Percentiles rank a stretch among this genome's conserved stretches.
Conservation (phyloP, 108 stramenopile species). For the Halocafeteria seosinensis region DNA sequence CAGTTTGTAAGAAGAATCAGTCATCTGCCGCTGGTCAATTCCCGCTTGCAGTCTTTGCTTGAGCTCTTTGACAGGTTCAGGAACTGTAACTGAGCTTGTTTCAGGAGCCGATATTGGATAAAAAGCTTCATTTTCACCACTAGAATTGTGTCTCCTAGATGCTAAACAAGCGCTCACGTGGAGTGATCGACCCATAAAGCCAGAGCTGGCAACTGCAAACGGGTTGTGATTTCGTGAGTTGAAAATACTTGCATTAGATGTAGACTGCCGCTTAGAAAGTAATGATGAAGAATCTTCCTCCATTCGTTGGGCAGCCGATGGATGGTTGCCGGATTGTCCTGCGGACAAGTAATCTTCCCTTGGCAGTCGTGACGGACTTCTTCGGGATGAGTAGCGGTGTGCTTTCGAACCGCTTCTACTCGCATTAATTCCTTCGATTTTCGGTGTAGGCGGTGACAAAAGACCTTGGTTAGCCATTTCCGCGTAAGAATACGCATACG, state of each 20-base stretch:
- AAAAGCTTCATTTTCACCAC: not conserved
- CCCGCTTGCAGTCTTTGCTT: not conserved
- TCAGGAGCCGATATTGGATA: not conserved
- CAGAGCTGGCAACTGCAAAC: no score
- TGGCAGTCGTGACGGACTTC: no score
- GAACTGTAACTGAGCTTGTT: not conserved
- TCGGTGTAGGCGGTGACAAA: not conserved
- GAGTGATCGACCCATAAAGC: no score
- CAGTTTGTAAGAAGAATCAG: no score
- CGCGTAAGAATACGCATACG: not conserved
- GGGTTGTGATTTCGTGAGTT: no score
- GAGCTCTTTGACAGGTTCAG: not conserved
- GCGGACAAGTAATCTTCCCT: no score
- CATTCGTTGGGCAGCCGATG: not conserved
- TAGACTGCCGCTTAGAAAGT: not conserved
- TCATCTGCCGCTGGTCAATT: not conserved
- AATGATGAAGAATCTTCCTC: not conserved
- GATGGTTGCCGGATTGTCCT: no score
- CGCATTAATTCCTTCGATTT: not conserved
- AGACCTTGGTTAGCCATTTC: not conserved
- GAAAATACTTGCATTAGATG: no score
- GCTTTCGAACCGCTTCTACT: not conserved
- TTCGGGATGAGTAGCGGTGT: not conserved
- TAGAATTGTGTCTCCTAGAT: no score
- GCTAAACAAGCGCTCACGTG: no score